These are phyloP conservation scores for Pulveroboletus sp. DNA, from an alignment of 768 basidiomycete species.

Conservation along the genomic window DNA sequence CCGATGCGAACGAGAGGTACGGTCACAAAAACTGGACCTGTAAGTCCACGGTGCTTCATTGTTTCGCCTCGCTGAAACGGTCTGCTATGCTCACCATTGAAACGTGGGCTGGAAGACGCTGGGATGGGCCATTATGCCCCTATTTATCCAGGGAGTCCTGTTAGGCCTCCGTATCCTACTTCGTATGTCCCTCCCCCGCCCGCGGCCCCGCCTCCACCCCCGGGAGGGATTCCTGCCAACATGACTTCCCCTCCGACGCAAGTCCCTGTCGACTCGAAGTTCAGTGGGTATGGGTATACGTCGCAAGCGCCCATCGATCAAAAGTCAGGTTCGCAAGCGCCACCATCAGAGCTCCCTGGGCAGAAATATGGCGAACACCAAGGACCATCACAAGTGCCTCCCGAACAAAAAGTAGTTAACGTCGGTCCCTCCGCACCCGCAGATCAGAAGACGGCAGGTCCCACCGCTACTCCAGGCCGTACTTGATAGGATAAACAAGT, in stretches of 20 bases:
- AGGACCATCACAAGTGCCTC: not conserved
- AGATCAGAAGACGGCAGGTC: conserved; percentile 5
- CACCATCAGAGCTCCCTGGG: not conserved
- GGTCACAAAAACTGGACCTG: conserved; percentile 23
- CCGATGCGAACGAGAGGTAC: conserved; percentile 63
- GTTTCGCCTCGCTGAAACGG: not conserved
- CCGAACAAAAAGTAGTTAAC: conserved; percentile 4
- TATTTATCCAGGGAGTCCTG: not conserved
- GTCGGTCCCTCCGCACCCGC: not conserved
- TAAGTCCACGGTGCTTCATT: conserved; percentile 2
- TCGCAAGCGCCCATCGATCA: not conserved
- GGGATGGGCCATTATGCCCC: conserved; percentile 21
- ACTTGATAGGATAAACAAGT: conserved; percentile 1
- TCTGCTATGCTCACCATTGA: not conserved
- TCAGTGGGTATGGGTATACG: not conserved
- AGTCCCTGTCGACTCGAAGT: conserved; percentile 9
- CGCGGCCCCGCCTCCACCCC: not conserved
- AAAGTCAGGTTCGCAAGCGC: not conserved
- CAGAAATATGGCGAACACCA: not conserved
- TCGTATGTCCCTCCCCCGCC: not conserved
- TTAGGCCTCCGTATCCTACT: not conserved
- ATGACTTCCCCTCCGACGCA: not conserved
- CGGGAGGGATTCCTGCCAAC: not conserved
- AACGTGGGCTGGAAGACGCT: conserved; percentile 1
- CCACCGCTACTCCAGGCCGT: not conserved